Percentiles rank a stretch among this genome's conserved stretches.
Conservation (phyloP, 306 rosid genomes). For the Quercus aquifolioides region DNA sequence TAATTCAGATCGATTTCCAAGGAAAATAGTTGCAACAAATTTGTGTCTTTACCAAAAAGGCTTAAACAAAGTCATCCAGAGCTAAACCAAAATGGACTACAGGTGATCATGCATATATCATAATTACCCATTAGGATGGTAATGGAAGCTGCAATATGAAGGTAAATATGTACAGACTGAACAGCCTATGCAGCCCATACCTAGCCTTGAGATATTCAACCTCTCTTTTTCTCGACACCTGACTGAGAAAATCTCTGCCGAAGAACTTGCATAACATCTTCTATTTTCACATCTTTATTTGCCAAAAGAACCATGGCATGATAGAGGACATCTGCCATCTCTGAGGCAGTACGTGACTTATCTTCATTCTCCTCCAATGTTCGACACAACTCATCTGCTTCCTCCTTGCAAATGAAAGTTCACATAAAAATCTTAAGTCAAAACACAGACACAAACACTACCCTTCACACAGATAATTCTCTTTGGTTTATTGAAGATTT, state of each 20-base stretch:
- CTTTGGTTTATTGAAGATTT: too few species aligned
- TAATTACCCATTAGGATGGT: neutral
- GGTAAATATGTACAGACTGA: neutral
- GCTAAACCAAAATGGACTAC: neutral
- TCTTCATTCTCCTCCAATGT: slow-evolving; percentile 72
- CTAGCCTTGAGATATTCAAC: slow-evolving; percentile 26
- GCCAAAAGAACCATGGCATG: slow-evolving; percentile 79
- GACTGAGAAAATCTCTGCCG: slow-evolving; percentile 78
- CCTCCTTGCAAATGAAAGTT: slow-evolving; percentile 53
- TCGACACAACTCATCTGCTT: slow-evolving; percentile 74
- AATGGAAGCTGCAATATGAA: neutral
- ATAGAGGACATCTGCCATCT: slow-evolving; percentile 67
- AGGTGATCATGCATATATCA: too few species aligned
- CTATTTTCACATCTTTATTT: slow-evolving; percentile 59
- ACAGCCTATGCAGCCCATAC: neutral
- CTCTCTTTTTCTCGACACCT: slow-evolving; percentile 78
- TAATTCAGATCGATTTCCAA: neutral
- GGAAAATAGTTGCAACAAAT: neutral
- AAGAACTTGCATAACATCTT: slow-evolving; percentile 75
- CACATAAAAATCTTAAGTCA: neutral
- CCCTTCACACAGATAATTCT: neutral
- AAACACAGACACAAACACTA: neutral
- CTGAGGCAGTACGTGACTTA: slow-evolving; percentile 19
- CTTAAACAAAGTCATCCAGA: neutral
- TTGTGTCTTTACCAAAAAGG: neutral